Conservation (phyloP, 768 basidiomycete genomes). For the Calocybe cyanea region DNA sequence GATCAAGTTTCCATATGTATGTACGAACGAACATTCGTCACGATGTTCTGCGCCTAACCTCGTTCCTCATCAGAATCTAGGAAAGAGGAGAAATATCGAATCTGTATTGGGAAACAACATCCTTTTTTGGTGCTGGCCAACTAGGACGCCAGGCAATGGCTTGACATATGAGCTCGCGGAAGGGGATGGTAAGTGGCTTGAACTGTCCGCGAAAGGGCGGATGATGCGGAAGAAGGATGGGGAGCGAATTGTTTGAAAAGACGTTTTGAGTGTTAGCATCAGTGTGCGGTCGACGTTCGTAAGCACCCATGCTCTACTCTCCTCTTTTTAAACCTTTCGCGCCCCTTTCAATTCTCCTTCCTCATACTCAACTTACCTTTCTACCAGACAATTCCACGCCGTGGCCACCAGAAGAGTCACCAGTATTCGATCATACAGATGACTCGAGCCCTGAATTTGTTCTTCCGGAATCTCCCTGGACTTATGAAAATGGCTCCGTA, state of each 20-base stretch:
- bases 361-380: conserved; percentile 1
- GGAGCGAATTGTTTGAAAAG: conserved; percentile 16
- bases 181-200: conserved; percentile 72
- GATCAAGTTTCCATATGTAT: conserved; percentile 92
- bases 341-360: background rate
- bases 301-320: conserved; percentile 13
- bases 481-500: conserved; percentile 70
- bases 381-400: conserved; percentile 21
- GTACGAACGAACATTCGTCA: conserved; percentile 19
- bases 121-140: conserved; percentile 84
- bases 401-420: conserved; percentile 80
- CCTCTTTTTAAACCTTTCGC: conserved; percentile 1
- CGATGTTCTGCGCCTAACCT: conserved; percentile 10
- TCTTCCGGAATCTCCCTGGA: conserved; percentile 74
- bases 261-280: conserved; percentile 11
- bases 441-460: conserved; percentile 35
- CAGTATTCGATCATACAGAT: conserved; percentile 23
- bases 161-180: conserved; percentile 70
- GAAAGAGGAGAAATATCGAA: conserved; percentile 64
- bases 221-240: conserved; percentile 17
- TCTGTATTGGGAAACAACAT: conserved; percentile 76
- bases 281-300: conserved; percentile 1
- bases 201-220: conserved; percentile 27
- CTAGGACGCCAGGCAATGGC: conserved; percentile 61
- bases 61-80: conserved; percentile 63